Evolutionary conservation across 495 filamentous ascomycete species (phyloP).

Genomic region (Penicillium ochrochloron): DNA sequence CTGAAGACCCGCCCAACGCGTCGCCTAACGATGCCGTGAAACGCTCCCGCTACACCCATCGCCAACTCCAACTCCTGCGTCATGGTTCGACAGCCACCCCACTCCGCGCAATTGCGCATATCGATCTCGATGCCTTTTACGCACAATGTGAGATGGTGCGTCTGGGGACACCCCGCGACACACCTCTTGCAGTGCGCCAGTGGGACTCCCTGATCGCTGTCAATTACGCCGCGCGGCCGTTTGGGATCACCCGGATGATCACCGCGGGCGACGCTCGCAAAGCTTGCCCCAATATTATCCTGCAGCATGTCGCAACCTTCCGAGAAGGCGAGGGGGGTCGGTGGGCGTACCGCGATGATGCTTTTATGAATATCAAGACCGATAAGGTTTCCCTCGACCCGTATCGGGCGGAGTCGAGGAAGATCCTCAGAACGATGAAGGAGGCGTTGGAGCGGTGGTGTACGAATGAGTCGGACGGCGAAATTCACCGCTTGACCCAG

Average conservation of each 20-base stretch:
- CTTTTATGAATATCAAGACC: conserved; percentile 71
- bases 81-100: conserved; percentile 73
- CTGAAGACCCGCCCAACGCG: conserved; percentile 33
- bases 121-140: conserved; percentile 98
- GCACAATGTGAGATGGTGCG: conserved; percentile 95
- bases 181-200: conserved; percentile 86
- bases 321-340: conserved; percentile 80
- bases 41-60: conserved; percentile 80
- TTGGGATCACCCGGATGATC: conserved; percentile 75
- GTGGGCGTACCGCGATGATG: conserved; percentile 90
- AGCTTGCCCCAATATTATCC: conserved; percentile 78
- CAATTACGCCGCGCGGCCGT: conserved; percentile 88
- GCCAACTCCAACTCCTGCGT: conserved; percentile 76
- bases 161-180: conserved; percentile 70
- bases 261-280: conserved; percentile 83
- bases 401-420: conserved; percentile 82
- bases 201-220: conserved; percentile 88
- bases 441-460: conserved; percentile 58
- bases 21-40: conserved; percentile 44
- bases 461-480: conserved; percentile 19
- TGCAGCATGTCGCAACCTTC: conserved; percentile 96
- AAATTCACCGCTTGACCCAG: conserved; percentile 58
- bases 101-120: conserved; percentile 84
- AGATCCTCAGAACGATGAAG: conserved; percentile 82
- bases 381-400: conserved; percentile 95